Evolutionary conservation across 306 rosid species (phyloP), one percentile per base, ranked within the genome.

Genomic region (Astragalus membranaceus): DNA sequence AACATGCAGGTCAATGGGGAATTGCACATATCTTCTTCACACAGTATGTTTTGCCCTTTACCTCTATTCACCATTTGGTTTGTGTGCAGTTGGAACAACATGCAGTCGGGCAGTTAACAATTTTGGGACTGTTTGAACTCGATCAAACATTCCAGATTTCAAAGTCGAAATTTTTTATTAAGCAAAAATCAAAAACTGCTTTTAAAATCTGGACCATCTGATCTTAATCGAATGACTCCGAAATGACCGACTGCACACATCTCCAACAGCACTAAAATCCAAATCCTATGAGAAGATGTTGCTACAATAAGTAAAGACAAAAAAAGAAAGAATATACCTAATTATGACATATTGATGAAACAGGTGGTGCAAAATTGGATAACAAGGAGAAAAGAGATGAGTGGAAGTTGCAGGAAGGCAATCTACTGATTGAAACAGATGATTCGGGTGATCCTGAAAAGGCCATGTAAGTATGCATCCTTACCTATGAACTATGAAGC

Each of bases 371-470:
- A 75, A 85, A 75, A 79, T 81, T 89, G 77, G 88, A 88, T 70
- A 88, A 82, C 61, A 90, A 85, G 85, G 96, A 84, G 42, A 81
- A 87, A 82, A 85, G 73, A 85, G 92, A 90, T 70, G 97, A 94
- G 10, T 85, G 97, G 97, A 94, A 85, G 82, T 29, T 78, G 77
- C 82, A 83, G 71, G 97, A 90, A 78, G 97, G 99, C 37, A 88
- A 88, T 59, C 77, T 91, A 26, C 89, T 86, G 71, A 82, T 85
- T 77, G 97, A 94, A 67, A 85, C 77, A 49, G 91, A 87, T 46
- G 90, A 86, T 75, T 69, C 76, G 13, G 82, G 55, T 70, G 99
- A 90, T 26, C 89, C 89, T 47, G 97, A 91, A 84, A 88, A 88
- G 80, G 86, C 87, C 62, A 75, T 87, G 96, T 67, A 77, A 85